phyloP scores from a whole-genome alignment of 345 rosid species.

The Erysimum cheiranthoides region DNA sequence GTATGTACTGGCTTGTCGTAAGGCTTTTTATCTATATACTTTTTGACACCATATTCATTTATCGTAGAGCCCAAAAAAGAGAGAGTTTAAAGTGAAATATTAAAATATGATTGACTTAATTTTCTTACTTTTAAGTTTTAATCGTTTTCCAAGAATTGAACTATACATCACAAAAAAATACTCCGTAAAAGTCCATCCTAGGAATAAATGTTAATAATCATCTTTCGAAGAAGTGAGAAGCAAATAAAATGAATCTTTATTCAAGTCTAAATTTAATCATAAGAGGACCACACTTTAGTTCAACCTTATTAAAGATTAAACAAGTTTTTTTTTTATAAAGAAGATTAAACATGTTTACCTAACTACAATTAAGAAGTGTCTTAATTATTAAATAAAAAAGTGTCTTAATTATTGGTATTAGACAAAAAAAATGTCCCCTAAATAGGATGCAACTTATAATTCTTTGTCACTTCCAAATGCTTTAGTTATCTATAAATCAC shows the following conservation, averaged over 20 bases:
- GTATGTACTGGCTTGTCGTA: too few species aligned
- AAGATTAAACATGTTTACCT: constrained; percentile 60
- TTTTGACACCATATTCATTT: too few species aligned
- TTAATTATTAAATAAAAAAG: constrained; percentile 17
- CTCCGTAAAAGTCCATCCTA: too few species aligned
- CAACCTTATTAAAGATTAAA: constrained; percentile 22
- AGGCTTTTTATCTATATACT: too few species aligned
- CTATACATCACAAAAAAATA: too few species aligned
- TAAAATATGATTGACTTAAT: too few species aligned
- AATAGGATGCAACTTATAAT: constrained; percentile 52
- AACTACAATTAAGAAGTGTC: constrained; percentile 30
- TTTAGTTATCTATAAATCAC: constrained; percentile 3
- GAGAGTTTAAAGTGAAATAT: too few species aligned
- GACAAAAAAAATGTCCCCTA: constrained; percentile 72
- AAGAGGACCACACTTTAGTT: not conserved
- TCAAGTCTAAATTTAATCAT: not conserved
- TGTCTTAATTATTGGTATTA: constrained; percentile 35
- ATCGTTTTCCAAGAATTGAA: too few species aligned
- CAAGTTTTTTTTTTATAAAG: too few species aligned
- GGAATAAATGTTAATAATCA: too few species aligned
- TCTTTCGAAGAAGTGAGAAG: not conserved
- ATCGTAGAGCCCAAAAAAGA: too few species aligned
- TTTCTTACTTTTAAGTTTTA: too few species aligned
- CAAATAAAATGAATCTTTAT: not conserved
- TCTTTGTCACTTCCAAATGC: constrained; percentile 3